Evolutionary conservation across 2,329 filamentous ascomycete species (phyloP).

Genomic region (Pseudogymnoascus sp.): DNA sequence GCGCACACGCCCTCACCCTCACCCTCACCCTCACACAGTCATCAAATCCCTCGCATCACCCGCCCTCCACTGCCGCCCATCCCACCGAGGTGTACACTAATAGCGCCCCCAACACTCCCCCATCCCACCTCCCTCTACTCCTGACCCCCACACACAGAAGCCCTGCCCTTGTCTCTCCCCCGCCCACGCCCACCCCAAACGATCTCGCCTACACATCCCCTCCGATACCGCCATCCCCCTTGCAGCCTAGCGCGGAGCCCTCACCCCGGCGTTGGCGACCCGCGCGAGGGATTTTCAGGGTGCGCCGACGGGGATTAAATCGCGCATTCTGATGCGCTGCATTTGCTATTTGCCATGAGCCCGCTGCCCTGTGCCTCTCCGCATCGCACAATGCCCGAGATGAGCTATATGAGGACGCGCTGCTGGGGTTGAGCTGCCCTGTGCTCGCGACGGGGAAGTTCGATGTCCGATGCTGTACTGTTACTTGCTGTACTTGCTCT

Average conservation of each 20-base stretch:
- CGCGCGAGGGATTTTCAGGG: neutral
- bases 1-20: neutral
- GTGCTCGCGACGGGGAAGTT: too few relatives aligned
- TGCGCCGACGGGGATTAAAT: neutral
- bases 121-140: neutral
- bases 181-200: neutral
- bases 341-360: neutral
- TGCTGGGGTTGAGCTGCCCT: neutral
- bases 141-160: neutral
- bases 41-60: neutral
- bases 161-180: neutral
- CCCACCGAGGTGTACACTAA: neutral
- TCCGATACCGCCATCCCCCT: neutral
- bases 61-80: neutral
- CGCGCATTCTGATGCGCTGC: neutral
- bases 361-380: neutral
- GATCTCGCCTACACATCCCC: neutral
- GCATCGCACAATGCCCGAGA: neutral
- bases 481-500: neutral
- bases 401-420: neutral
- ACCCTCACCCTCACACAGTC: neutral
- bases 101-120: neutral
- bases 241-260: neutral
- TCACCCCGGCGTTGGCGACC: neutral
- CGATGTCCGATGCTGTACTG: neutral